Evolutionary conservation across 148 eudicot species (phyloP).

Genomic region (Limonium bicolor): DNA sequence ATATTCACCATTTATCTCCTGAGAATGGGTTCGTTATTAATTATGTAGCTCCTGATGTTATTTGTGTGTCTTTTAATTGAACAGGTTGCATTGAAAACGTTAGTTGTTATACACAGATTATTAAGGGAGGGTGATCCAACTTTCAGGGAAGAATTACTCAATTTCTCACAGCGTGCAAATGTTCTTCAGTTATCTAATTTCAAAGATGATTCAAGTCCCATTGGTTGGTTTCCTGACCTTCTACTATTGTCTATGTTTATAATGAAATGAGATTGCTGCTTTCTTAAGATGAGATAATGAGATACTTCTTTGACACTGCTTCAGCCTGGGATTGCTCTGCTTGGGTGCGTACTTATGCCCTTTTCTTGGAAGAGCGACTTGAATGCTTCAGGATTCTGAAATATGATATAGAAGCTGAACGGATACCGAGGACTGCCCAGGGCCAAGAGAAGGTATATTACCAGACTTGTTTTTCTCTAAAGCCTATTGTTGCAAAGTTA

Average conservation of each 20-base stretch:
- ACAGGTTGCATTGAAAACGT: slow-evolving; percentile 93
- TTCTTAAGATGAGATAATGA: no score
- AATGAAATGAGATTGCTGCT: no score
- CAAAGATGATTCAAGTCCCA: slow-evolving; percentile 95
- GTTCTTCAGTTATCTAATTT: slow-evolving; percentile 76
- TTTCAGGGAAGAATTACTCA: slow-evolving; percentile 78
- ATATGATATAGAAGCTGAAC: slow-evolving; percentile 96
- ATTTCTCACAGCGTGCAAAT: slow-evolving; percentile 73
- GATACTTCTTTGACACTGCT: no score
- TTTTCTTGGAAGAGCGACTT: slow-evolving; percentile 88
- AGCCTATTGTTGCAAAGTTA: no score
- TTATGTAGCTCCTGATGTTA: no score
- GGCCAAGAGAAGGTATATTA: slow-evolving; percentile 94
- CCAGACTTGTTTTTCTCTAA: no score
- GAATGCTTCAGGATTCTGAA: slow-evolving; percentile 81
- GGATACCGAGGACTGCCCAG: slow-evolving; percentile 58
- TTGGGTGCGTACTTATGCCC: slow-evolving; percentile 92
- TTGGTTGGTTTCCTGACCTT: slow-evolving; percentile 35
- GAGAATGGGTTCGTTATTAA: no score
- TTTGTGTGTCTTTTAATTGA: slow-evolving; percentile 3
- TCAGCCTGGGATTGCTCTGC: slow-evolving; percentile 98
- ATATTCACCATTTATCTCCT: no score
- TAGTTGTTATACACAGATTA: slow-evolving; percentile 78
- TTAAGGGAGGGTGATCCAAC: slow-evolving; percentile 97
- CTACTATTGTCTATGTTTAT: no score